Evolutionary conservation across 2,329 filamentous ascomycete species (phyloP).

Genomic region (Paracoccidioides lutzii): DNA sequence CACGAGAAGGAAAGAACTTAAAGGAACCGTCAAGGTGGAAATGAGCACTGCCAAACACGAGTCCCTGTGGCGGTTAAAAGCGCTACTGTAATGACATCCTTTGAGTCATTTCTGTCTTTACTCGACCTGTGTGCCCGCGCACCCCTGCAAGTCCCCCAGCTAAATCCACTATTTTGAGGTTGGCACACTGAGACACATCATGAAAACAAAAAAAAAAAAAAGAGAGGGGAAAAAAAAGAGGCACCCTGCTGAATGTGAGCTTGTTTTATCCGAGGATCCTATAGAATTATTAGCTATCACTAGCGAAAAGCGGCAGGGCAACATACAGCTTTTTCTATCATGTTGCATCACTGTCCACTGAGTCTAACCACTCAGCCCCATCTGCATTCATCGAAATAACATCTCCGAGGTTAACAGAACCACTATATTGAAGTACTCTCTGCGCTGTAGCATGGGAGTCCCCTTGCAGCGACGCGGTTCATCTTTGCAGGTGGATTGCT

Average conservation of each 20-base stretch:
- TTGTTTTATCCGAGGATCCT: neutral
- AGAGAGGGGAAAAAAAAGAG: neutral
- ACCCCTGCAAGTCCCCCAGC: neutral
- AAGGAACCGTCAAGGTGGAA: slow-evolving; percentile 5
- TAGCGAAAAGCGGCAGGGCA: neutral
- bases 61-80: neutral
- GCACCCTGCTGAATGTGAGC: neutral
- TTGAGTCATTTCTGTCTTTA: slow-evolving; percentile 5
- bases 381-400: neutral
- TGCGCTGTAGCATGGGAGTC: neutral
- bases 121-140: slow-evolving; percentile 4
- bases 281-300: neutral
- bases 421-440: neutral
- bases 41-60: slow-evolving; percentile 4
- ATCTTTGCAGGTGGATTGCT: neutral
- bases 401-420: neutral
- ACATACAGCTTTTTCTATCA: neutral
- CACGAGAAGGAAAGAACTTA: slow-evolving; percentile 7
- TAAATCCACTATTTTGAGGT: neutral
- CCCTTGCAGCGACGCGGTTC: neutral
- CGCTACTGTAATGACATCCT: slow-evolving; percentile 6
- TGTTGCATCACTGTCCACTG: neutral
- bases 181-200: no score
- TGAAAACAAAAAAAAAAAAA: no score
- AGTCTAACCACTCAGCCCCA: neutral